Conservation (phyloP, 441 rosid genomes). For the Lepidium campestre region DNA sequence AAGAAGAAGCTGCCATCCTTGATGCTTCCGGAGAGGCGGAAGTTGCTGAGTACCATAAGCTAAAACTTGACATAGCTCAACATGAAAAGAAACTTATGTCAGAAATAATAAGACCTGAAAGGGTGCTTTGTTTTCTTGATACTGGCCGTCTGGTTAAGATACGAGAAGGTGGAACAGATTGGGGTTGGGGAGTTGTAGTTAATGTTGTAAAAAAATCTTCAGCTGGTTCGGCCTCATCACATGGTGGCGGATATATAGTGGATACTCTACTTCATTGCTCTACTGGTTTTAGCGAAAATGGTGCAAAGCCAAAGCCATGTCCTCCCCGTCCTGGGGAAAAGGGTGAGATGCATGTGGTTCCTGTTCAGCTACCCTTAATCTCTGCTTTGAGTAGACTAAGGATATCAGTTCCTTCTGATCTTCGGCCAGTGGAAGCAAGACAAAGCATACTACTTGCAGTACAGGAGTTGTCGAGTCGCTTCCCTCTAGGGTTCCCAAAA, state of each 20-base stretch:
- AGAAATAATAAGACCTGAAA: constrained; percentile 95
- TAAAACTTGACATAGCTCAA: constrained; percentile 78
- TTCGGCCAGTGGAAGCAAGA: constrained; percentile 92
- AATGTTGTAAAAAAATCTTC: constrained; percentile 82
- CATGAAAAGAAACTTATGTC: constrained; percentile 89
- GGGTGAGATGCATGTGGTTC: constrained; percentile 99
- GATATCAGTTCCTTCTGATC: constrained; percentile 79
- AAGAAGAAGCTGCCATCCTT: constrained; percentile 86
- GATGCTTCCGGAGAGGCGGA: constrained; percentile 94
- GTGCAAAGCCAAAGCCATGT: constrained; percentile 86
- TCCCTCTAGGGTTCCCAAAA: constrained; percentile 91
- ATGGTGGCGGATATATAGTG: constrained; percentile 74
- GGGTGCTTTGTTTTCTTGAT: constrained; percentile 74
- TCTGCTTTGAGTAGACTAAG: constrained; percentile 80
- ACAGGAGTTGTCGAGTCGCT: constrained; percentile 74
- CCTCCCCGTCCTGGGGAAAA: constrained; percentile 92
- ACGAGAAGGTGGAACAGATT: constrained; percentile 93
- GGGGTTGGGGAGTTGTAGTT: constrained; percentile 99
- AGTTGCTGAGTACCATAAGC: constrained; percentile 85
- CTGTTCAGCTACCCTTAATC: constrained; percentile 84
- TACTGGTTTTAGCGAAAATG: constrained; percentile 78
- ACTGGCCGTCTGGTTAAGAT: constrained; percentile 91
- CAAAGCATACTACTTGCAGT: constrained; percentile 87
- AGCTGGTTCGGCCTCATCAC: constrained; percentile 45
- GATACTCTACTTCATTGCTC: constrained; percentile 95